Percentiles rank a stretch among this genome's conserved stretches.
These are phyloP conservation scores for Sclerotinia spermophila DNA, from an alignment of 2,329 filamentous ascomycete genomes.

Conservation along the genomic window DNA sequence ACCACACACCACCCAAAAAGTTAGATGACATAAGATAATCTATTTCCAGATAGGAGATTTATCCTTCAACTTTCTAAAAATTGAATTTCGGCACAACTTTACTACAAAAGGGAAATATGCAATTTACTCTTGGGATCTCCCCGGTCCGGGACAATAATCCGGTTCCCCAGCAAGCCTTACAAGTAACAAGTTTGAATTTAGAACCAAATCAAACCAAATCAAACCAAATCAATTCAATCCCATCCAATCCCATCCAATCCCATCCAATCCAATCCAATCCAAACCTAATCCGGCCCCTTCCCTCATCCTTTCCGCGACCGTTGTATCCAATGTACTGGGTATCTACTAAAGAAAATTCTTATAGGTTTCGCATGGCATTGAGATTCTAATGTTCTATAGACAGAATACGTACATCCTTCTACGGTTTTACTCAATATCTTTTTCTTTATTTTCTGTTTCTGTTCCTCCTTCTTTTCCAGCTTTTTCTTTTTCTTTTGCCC, in stretches of 20 bases:
- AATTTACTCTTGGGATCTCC: conserved; percentile 5
- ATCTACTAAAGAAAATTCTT: not conserved
- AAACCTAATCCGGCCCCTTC: not conserved
- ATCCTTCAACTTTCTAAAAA: not conserved
- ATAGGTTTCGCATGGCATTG: not conserved
- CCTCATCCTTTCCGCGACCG: not conserved
- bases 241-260: no score
- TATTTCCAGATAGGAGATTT: conserved; percentile 6
- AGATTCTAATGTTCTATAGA: not conserved
- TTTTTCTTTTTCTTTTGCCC: not conserved
- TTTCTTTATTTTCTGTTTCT: not conserved
- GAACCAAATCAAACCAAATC: no score
- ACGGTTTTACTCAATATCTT: not conserved
- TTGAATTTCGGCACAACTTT: not conserved
- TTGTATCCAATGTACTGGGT: not conserved
- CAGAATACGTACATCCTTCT: not conserved
- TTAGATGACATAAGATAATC: conserved; percentile 7
- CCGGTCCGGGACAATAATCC: conserved; percentile 1
- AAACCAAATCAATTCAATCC: no score
- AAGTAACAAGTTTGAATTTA: not conserved
- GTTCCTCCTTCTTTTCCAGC: no score
- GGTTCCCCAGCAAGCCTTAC: not conserved
- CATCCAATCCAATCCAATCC: no score
- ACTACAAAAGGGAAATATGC: not conserved
- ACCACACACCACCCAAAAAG: not conserved